Conservation (phyloP, 2,329 filamentous ascomycete species). For the Zymoseptoria crescenta region DNA sequence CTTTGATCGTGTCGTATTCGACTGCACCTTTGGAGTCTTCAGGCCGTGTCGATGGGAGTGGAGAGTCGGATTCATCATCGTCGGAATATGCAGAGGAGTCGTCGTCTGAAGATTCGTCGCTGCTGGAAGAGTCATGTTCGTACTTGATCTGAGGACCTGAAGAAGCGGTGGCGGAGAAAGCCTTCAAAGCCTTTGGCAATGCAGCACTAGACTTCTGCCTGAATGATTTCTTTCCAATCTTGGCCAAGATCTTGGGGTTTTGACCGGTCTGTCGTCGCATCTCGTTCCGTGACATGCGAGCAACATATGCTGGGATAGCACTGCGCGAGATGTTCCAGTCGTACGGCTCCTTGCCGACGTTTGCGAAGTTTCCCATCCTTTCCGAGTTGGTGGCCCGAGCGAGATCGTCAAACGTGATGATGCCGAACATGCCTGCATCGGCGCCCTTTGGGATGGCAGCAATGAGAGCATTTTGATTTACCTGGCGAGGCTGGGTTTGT, state of each 20-base stretch:
- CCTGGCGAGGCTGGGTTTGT: slow-evolving; percentile 7
- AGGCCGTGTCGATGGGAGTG: slow-evolving; percentile 46
- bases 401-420: slow-evolving; percentile 36
- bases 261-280: slow-evolving; percentile 36
- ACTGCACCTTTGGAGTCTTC: slow-evolving; percentile 44
- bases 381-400: slow-evolving; percentile 38
- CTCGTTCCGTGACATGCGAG: slow-evolving; percentile 41
- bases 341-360: slow-evolving; percentile 34
- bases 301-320: slow-evolving; percentile 36
- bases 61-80: slow-evolving; percentile 46
- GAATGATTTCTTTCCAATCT: slow-evolving; percentile 31
- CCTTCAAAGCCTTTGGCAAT: background rate
- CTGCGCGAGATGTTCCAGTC: slow-evolving; percentile 40
- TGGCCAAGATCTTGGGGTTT: slow-evolving; percentile 35
- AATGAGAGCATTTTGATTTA: slow-evolving; percentile 22
- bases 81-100: slow-evolving; percentile 48
- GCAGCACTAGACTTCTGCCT: slow-evolving; percentile 11
- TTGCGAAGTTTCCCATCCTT: slow-evolving; percentile 38
- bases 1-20: slow-evolving; percentile 53
- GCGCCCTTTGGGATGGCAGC: slow-evolving; percentile 23
- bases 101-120: slow-evolving; percentile 40
- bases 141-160: slow-evolving; percentile 17
- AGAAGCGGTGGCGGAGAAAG: background rate
- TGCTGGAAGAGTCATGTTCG: slow-evolving; percentile 37
- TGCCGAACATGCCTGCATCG: slow-evolving; percentile 32